Evolutionary conservation across 805 yeast genomes (phyloP), one percentile per base, ranked within the genome.

Genomic region (Zygosaccharomyces siamensis): DNA sequence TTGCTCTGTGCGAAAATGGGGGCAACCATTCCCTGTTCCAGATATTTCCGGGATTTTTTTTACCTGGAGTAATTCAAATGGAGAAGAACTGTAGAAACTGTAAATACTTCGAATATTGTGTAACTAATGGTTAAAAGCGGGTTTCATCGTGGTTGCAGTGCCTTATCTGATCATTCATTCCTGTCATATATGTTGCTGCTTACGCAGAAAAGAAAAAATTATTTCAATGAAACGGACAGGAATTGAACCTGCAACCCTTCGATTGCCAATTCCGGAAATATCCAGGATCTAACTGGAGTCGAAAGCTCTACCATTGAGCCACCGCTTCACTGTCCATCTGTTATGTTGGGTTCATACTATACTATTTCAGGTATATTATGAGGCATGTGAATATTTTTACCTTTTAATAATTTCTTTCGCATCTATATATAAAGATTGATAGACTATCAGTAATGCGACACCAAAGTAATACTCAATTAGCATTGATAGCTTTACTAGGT

Each of bases 1-100:
- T 73, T 93, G 52, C 73, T 93, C 47, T 92, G 98, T 71, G 86
- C 98, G 3, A 78, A 87, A 58, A 74, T 93, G 68, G 73, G 79
- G 36, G 97, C 98, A 2, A 72, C 76, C 10, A 92, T 93, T 31
- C 95, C 90, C 12, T 84, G 96, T 63, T 81, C 83, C 45, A 73
- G 82, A 56, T 68, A 92, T 41, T 92, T 93, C 62, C 71, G 76
- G 48, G 88, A 89, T 39, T 80, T 89, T 39, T 80, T 93, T 53
- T 89, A 89, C 6, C 61, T 73, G 24, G 43, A 53, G n/a, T 43
- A 32, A 43, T 3, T 20, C 21, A 7, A 33, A 3, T 6, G 21
- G 4, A 16, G 20, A 3, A 4, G 3, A 7, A 14, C 5, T 33
- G 8, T 14, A 26, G 28, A 26, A 2, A 14, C 20, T 33, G 37